These are phyloP conservation scores for Annulohypoxylon moriforme DNA, from an alignment of 495 filamentous ascomycete species.

Conservation along the genomic window DNA sequence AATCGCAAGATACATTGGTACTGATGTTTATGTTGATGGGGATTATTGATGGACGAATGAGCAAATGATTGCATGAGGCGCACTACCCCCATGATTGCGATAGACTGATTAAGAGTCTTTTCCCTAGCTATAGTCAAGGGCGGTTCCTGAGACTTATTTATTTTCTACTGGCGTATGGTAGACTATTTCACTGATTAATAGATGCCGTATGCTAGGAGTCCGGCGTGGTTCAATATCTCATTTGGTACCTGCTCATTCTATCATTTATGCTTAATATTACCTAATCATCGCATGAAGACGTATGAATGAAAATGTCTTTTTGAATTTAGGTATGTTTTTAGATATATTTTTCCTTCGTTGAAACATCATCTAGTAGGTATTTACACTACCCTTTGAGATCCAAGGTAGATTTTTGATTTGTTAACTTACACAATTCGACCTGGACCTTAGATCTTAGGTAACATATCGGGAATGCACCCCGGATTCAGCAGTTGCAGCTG, in stretches of 20 bases:
- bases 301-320: background rate
- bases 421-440: background rate
- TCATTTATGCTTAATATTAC: background rate
- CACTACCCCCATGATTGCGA: no score
- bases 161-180: background rate
- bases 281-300: background rate
- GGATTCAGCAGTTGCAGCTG: slow-evolving; percentile 2
- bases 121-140: background rate
- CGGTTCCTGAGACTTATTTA: background rate
- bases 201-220: slow-evolving; percentile 4
- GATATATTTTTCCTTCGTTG: background rate
- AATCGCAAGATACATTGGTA: background rate
- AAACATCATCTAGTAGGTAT: no score
- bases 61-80: slow-evolving; percentile 14
- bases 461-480: slow-evolving; percentile 6
- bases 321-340: background rate
- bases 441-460: background rate
- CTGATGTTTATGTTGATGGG: background rate
- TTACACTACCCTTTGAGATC: background rate
- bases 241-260: background rate
- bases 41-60: background rate
- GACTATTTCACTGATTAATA: background rate
- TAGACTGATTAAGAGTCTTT: background rate
- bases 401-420: background rate
- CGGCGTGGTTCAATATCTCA: background rate